Base-by-base conservation (phyloP, 2,329 filamentous ascomycete genomes). In the Rhynchosporium agropyri region DNA sequence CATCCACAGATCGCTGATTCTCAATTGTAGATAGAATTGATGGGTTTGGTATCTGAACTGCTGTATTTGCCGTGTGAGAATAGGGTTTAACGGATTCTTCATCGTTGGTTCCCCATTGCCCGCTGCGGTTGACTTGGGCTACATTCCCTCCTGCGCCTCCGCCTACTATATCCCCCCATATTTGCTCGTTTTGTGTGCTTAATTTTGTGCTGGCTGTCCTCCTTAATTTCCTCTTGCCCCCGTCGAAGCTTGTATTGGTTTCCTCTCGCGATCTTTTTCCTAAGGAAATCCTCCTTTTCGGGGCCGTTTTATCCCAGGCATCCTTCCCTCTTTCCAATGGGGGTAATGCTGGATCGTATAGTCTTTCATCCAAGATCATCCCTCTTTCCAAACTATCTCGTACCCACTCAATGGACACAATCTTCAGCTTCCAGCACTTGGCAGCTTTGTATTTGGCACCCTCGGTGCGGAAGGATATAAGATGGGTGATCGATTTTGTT, bases 361-460 rank as follows among this genome's bases (percentile, higher is more conserved):
- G 86, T n/a, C 80, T 77, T 75, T 98, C 95, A 61, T 97, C 91
- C 26, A 99, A 79, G 26, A 93, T 89, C 92, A 99, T 95, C 62
- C 92, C 92, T 66, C 95, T 84, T 67, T 89, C 84, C 63, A 95
- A 76, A 71, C 90, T 94, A 72, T 97, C 90, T 57, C 87, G 79
- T 43, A 98, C 83, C 95, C 95, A 99, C 73, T 92, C 88, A 40
- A 90, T 76, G 1, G 89, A 88, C 29, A 99, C 92, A 29, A 92
- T 85, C 58, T 86, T 86, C 68, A 97, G 85, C 51, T 83, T 82
- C 93, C 95, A 99, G 69, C 83, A 83, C 68, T 85, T 87, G n/a
- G 94, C 95, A 61, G 92, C 92, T 61, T 86, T 85, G 75, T 96
- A 99, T 76, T 99, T 99, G 65, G 92, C 90, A 28, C 95, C 94